Conservation (phyloP, 352 stramenopile genomes). For the Globisporangium okanoganense region DNA sequence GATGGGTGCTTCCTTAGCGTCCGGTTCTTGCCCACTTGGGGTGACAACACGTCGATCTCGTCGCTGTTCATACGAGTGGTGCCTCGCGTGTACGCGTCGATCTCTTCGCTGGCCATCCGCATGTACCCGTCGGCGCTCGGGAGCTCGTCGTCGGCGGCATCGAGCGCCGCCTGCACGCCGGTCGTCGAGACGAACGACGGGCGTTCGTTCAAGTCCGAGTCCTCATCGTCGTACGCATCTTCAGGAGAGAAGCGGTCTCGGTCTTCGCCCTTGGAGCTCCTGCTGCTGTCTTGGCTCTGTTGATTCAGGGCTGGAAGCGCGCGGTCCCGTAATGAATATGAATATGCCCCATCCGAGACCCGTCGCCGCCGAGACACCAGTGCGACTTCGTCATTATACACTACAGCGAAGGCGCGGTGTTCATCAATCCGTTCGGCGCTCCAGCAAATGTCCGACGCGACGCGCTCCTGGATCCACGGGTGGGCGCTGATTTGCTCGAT, state of each 20-base stretch:
- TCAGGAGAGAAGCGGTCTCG: slow-evolving; percentile 7
- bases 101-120: slow-evolving; percentile 59
- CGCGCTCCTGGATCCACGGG: slow-evolving; percentile 57
- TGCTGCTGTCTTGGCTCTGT: not conserved
- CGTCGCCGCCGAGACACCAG: slow-evolving; percentile 20
- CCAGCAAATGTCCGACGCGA: slow-evolving; percentile 48
- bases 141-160: slow-evolving; percentile 19
- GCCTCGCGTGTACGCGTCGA: slow-evolving; percentile 24
- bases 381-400: slow-evolving; percentile 45
- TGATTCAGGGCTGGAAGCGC: not conserved
- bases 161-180: slow-evolving; percentile 21
- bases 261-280: slow-evolving; percentile 7
- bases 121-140: slow-evolving; percentile 77
- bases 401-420: slow-evolving; percentile 36
- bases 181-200: slow-evolving; percentile 77
- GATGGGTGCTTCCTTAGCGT: not conserved
- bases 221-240: slow-evolving; percentile 14
- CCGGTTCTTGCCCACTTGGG: not conserved
- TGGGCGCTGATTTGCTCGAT: slow-evolving; percentile 58
- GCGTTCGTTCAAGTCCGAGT: slow-evolving; percentile 28
- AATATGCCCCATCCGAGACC: slow-evolving; percentile 16
- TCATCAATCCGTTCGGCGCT: slow-evolving; percentile 31
- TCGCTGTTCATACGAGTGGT: not conserved
- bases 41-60: slow-evolving; percentile 4
- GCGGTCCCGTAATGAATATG: slow-evolving; percentile 11